A percentile compares a stretch with the other conserved stretches of the same genome.
Evolutionary conservation across 2,329 filamentous ascomycete genomes (phyloP).

Genomic region (Leptoxyphium fumago): DNA sequence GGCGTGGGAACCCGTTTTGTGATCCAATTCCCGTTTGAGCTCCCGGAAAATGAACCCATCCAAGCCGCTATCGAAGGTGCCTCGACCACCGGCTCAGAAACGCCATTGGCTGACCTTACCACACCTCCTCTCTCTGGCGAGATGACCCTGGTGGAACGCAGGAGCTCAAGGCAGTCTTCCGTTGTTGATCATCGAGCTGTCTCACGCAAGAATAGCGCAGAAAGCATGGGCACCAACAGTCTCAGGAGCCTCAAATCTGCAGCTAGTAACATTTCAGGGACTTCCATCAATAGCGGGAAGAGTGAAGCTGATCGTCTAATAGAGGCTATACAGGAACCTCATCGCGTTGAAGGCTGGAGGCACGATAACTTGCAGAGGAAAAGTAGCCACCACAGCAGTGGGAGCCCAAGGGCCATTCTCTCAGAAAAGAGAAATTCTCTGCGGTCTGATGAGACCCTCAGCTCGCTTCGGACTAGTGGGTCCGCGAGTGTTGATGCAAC

Average conservation of each 20-base stretch:
- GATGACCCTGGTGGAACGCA: conserved; percentile 46
- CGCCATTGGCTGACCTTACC: conserved; percentile 9
- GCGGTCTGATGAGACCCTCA: no score
- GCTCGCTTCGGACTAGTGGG: no score
- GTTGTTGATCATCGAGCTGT: conserved; percentile 3
- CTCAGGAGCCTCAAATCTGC: conserved; percentile 28
- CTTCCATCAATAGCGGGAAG: conserved; percentile 27
- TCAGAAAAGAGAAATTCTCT: no score
- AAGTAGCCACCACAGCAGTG: background rate
- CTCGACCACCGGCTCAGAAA: conserved; percentile 11
- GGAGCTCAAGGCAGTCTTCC: conserved; percentile 10
- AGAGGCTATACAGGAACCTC: conserved; percentile 52
- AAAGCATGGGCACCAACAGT: conserved; percentile 38
- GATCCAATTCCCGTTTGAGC: conserved; percentile 59
- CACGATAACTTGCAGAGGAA: background rate
- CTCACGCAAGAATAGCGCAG: conserved; percentile 23
- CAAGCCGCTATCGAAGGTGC: conserved; percentile 6
- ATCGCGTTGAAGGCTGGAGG: conserved; percentile 18
- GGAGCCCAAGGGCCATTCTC: background rate
- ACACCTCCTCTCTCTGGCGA: conserved; percentile 29
- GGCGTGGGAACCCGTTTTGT: conserved; percentile 73
- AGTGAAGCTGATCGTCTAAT: conserved; percentile 59
- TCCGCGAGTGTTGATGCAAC: no score
- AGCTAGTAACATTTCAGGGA: conserved; percentile 17
- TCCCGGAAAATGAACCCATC: conserved; percentile 32